Base-by-base conservation (phyloP, 73 alveolate species). In the Halteria grandinella region DNA sequence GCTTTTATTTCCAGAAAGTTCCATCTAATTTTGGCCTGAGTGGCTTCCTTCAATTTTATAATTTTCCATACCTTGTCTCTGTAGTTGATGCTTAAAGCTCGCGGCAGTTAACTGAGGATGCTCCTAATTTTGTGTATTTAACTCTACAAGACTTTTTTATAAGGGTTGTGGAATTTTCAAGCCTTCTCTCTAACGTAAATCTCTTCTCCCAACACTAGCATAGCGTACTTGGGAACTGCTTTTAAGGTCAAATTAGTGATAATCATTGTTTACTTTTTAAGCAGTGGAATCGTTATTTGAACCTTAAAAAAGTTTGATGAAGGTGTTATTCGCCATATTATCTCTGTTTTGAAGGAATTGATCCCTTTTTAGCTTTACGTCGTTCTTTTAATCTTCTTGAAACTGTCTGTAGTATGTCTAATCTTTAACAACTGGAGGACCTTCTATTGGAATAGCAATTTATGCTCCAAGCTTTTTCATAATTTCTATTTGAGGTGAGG, bases 311-410 rank as follows among this genome's bases (percentile, higher is more conserved):
- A 66, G 52, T 24, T 66, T 66, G 69, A 66, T 66, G 47, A 66
- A 66, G 23, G 80, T 66, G 29, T 66, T 66, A 31, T 66, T 66
- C 3, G 80, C 80, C 27, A 66, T 12, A n/a, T 66, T 44, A 1
- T 66, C 66, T 28, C 80, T 44, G 17, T 66, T 66, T 15, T 66
- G 20, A 7, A 47, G 29, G 25, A 66, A 66, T 45, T 47, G 20
- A 28, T 66, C 80, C 47, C 80, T 66, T 44, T 66, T 25, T 24
- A n/a, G 4, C 52, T 66, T 66, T 6, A 66, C 20, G 32, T 66
- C 80, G 31, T 37, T 66, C 7, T 51, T 10, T 3, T 41, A 11
- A 12, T 66, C 66, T 28, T 66, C 20, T 23, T 36, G 21, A 47
- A 45, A 66, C 29, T 66, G 52, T 25, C 47, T 66, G 66, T 44